Conservation (phyloP, 495 filamentous ascomycete species). For the Eremomyces bilateralis region DNA sequence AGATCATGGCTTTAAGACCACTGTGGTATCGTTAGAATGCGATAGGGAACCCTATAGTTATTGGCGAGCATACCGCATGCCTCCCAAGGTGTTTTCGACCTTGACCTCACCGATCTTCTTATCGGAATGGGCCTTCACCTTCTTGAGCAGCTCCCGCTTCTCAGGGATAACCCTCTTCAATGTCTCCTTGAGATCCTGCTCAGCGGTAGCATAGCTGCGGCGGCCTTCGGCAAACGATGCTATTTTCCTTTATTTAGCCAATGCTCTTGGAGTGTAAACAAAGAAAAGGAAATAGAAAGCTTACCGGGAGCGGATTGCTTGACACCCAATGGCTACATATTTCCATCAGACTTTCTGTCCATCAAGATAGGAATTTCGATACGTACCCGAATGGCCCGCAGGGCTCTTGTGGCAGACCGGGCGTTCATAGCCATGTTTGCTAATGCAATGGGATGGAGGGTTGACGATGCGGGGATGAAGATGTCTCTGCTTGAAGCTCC, state of each 20-base stretch:
- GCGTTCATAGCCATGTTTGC: constrained; percentile 30
- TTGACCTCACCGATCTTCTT: constrained; percentile 80
- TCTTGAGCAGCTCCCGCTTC: constrained; percentile 79
- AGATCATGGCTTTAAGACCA: constrained; percentile 91
- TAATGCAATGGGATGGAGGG: too few relatives aligned
- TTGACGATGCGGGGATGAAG: too few relatives aligned
- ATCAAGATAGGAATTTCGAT: too few relatives aligned
- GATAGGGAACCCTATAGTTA: background rate
- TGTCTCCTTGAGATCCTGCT: constrained; percentile 72
- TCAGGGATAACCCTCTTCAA: constrained; percentile 66
- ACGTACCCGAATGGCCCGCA: constrained; percentile 32
- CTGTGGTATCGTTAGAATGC: constrained; percentile 16
- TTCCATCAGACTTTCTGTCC: too few relatives aligned
- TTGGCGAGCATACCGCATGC: constrained; percentile 47
- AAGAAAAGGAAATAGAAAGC: background rate
- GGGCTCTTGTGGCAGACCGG: constrained; percentile 24
- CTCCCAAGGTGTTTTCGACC: constrained; percentile 82
- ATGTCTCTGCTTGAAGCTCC: too few relatives aligned
- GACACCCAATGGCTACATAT: constrained; percentile 1
- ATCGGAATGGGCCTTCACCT: constrained; percentile 67
- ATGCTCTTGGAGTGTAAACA: too few relatives aligned
- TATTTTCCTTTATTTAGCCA: too few relatives aligned
- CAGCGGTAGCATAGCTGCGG: constrained; percentile 55
- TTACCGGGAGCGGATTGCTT: constrained; percentile 10
- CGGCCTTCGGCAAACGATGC: too few relatives aligned